Percentiles rank a stretch among this genome's conserved stretches.
Evolutionary conservation across 139 green algal species (phyloP).

Genomic region (Chlorella sp.): DNA sequence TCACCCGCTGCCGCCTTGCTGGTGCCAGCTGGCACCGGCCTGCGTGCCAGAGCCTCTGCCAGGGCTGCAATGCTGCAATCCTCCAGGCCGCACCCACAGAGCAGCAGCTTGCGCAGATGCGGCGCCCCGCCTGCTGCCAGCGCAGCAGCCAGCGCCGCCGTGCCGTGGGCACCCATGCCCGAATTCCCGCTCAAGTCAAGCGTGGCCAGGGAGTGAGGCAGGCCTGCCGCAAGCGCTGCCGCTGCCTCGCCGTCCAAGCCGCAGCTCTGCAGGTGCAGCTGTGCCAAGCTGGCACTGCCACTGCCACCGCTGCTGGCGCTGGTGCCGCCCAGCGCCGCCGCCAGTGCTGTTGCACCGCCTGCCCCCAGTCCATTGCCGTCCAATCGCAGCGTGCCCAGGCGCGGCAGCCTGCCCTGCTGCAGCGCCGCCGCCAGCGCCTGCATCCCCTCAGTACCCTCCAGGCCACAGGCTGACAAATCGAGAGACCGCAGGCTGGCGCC

Average conservation of each 20-base stretch:
- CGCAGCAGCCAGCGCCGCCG: not conserved
- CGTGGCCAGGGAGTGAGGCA: not conserved
- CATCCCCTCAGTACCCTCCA: not conserved
- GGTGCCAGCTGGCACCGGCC: not conserved
- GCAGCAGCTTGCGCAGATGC: constrained; percentile 12
- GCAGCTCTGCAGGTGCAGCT: constrained; percentile 29
- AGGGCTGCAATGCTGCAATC: constrained; percentile 6
- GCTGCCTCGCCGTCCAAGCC: not conserved
- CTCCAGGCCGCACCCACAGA: constrained; percentile 11
- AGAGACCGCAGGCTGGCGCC: not conserved
- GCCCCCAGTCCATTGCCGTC: constrained; percentile 28
- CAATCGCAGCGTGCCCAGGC: constrained; percentile 10
- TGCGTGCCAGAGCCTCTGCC: not conserved
- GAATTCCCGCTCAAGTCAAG: constrained; percentile 15
- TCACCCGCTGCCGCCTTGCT: not conserved
- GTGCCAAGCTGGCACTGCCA: not conserved
- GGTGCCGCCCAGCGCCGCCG: not conserved
- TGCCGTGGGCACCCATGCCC: not conserved
- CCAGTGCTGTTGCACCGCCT: not conserved
- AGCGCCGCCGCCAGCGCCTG: constrained; percentile 4
- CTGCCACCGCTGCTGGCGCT: not conserved
- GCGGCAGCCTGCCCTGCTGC: not conserved
- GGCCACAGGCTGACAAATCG: constrained; percentile 15
- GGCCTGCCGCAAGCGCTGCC: not conserved
- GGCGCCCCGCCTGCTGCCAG: not conserved